Base-by-base conservation (phyloP, 306 rosid genomes). In the Canavalia gladiata region DNA sequence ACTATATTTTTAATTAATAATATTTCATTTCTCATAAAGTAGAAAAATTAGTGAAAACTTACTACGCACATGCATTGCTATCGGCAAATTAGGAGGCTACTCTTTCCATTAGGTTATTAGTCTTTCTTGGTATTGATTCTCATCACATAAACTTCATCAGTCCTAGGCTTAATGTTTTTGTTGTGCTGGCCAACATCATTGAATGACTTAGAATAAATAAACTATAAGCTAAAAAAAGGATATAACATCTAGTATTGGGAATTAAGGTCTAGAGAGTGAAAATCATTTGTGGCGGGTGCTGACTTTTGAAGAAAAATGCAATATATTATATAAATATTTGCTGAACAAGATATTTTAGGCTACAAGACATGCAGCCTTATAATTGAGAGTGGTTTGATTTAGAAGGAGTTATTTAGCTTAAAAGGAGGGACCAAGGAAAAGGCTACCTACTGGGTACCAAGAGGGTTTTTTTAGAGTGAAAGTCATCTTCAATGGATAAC, bases 271-370 rank as follows among this genome's bases (percentile, higher is more conserved):
- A 37, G n/a, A 66, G 11, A 39, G 72, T 39, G 50, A 66, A 65
- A 41, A 41, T 18, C 72, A 66, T 18, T 65, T 41, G 51, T 18
- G 72, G 8, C 0, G 43, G 34, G 18, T 66, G 72, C 72, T 66
- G 35, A 66, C n/a, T 66, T 66, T 66, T 66, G 72, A 66, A 66
- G 72, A 33, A n/a, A 65, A 13, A 18, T 39, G 5, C 2, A 37
- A 65, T 64, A 35, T 62, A 6, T 18, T 62, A 62, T 13, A 64
- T n/a, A 6, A 39, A 39, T 41, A 65, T 6, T 6, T 62, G 46
- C 4, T 7, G 0, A 18, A 18, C 39, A 41, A 63, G 30, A 10
- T 64, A 64, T 13, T 0, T 39, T 37, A 18, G 25, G 34, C 4
- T 66, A 42, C 2, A 34, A 29, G 52, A 5, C 7, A 18, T 18